A percentile compares a stretch with the other conserved stretches of the same genome.
Conservation (phyloP, 139 green algal species). For the Desmodesmus armatus region DNA sequence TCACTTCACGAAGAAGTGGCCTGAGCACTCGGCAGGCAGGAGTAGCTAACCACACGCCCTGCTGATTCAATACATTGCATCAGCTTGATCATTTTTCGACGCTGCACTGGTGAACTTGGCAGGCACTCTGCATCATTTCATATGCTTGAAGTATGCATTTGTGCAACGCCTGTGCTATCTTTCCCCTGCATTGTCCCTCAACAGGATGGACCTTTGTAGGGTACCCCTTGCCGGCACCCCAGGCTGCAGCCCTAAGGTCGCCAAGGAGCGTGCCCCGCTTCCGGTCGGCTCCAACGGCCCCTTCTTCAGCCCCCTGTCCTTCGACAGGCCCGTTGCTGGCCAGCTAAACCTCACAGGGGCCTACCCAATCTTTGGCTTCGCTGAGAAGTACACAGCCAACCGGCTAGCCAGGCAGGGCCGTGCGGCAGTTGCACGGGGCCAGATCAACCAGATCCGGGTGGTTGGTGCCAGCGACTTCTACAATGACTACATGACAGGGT, state of each 20-base stretch:
- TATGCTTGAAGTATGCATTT: too few relatives aligned
- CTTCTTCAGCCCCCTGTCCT: not conserved
- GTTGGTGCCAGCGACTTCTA: slow-evolving; percentile 28
- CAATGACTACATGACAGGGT: slow-evolving; percentile 48
- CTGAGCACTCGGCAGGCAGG: not conserved
- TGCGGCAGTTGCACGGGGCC: not conserved
- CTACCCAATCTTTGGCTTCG: slow-evolving; percentile 25
- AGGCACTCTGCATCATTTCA: too few relatives aligned
- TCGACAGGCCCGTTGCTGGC: not conserved
- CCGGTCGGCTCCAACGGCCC: too few relatives aligned
- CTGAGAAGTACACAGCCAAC: not conserved
- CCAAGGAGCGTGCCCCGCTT: too few relatives aligned
- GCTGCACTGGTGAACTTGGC: too few relatives aligned
- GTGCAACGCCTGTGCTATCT: too few relatives aligned
- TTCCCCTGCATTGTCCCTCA: not conserved
- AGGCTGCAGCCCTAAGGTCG: too few relatives aligned
- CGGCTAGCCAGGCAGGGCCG: slow-evolving; percentile 25
- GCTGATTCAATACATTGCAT: too few relatives aligned
- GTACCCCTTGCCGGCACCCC: too few relatives aligned
- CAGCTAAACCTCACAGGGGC: slow-evolving; percentile 28
- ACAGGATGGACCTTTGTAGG: not conserved
- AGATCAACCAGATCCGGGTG: slow-evolving; percentile 10
- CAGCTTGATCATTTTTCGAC: too few relatives aligned
- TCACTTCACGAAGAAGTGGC: too few relatives aligned
- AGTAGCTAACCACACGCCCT: too few relatives aligned